Evolutionary conservation across 441 rosid species (phyloP), one percentile per base, ranked within the genome.

Genomic region (Corymbia citriodora): DNA sequence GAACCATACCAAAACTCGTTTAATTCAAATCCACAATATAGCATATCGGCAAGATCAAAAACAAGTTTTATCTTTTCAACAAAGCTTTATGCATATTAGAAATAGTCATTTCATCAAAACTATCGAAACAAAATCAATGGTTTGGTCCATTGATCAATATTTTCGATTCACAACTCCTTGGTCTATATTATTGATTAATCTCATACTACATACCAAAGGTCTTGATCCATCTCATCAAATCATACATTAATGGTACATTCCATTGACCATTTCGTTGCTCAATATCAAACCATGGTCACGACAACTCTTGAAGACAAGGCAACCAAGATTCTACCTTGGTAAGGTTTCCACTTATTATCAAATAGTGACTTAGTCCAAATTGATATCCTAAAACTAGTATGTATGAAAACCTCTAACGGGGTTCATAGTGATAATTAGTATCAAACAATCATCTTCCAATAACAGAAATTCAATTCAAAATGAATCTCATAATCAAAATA

Each of bases 241-340:
- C 63, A 59, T 29, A 4, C 63, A 57, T 21, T 55, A 55, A 55
- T 55, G 3, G 12, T 55, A 10, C 61, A 55, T 55, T 55, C 61
- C 5, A 21, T 0, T 21, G 27, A 55, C 5, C 27, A 55, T 8
- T 55, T 25, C 9, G 9, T 3, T 55, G 11, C 27, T 19, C 61
- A 55, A 55, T 25, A 55, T 55, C 61, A 55, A 55, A 55, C 61
- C 0, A 55, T 2, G 61, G 27, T 55, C 27, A 19, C 21, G 27
- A 57, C 61, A 57, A 57, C 1, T 4, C 5, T 57, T 9, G 27
- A 27, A 21, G 27, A 57, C 25, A 55, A 55, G 59, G 27, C 0
- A 11, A 0, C 1, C 61, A 57, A 57, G 12, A 57, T 57, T 57
- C 61, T 0, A 0, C 1, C 27, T 57, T 57, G 0, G 27, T 5